Conservation (phyloP, 2,329 filamentous ascomycete species). For the Penicillium polonicum region DNA sequence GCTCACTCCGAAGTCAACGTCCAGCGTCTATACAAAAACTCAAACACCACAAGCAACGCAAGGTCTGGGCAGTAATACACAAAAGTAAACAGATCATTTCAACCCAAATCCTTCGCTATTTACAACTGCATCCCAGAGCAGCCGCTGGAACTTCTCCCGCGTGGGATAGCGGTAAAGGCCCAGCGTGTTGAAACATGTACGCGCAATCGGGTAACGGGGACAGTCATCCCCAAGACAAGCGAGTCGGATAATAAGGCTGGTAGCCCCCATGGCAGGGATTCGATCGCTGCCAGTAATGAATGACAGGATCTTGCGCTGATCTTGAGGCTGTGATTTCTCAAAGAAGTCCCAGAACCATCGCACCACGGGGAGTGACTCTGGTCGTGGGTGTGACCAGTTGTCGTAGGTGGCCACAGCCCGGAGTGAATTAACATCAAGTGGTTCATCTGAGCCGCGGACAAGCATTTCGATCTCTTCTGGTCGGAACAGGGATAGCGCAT, state of each 20-base stretch:
- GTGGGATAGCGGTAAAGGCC: constrained; percentile 71
- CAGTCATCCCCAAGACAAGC: constrained; percentile 72
- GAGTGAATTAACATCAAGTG: constrained; percentile 73
- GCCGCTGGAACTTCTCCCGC: constrained; percentile 64
- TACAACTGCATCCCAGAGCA: constrained; percentile 81
- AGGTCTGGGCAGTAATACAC: not conserved
- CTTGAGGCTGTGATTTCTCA: constrained; percentile 59
- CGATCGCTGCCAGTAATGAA: constrained; percentile 91
- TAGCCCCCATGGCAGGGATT: constrained; percentile 82
- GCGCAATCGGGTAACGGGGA: constrained; percentile 74
- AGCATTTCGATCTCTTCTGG: constrained; percentile 90
- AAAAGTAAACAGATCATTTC: constrained; percentile 50
- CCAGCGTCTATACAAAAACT: constrained; percentile 11
- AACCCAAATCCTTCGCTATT: constrained; percentile 92
- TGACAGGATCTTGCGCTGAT: constrained; percentile 75
- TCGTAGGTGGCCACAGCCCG: constrained; percentile 78
- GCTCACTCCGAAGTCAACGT: constrained; percentile 6
- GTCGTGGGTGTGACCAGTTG: constrained; percentile 63
- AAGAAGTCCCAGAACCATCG: constrained; percentile 90
- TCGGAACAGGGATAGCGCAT: constrained; percentile 80
- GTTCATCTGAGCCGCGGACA: constrained; percentile 79
- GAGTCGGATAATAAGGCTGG: constrained; percentile 73
- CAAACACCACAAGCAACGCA: constrained; percentile 1
- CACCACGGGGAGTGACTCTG: constrained; percentile 65
- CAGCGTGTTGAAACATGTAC: constrained; percentile 88